These are phyloP conservation scores for Ceratobasidium sp. DNA, from an alignment of 1,284 basidiomycete species.

Conservation along the genomic window DNA sequence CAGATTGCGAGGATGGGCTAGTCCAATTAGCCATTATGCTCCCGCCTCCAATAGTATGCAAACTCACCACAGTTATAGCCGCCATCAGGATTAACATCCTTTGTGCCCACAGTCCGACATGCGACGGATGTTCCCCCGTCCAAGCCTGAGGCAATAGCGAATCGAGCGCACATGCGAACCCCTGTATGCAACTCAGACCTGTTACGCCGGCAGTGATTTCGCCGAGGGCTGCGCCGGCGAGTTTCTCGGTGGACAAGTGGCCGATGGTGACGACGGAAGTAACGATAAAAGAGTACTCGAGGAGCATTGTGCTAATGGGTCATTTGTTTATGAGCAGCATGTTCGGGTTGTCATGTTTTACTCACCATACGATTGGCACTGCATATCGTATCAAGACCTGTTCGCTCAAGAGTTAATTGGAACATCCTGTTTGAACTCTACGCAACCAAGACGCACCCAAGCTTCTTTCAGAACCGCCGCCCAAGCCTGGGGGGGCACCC, in stretches of 20 bases:
- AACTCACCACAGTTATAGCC: conserved; percentile 69
- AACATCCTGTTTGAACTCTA: background rate
- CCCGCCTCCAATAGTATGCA: conserved; percentile 44
- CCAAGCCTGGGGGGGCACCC: background rate
- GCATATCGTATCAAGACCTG: conserved; percentile 72
- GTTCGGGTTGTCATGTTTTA: conserved; percentile 46
- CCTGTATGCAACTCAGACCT: conserved; percentile 82
- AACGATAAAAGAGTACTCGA: conserved; percentile 80
- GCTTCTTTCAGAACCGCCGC: conserved; percentile 20
- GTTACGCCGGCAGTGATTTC: conserved; percentile 86
- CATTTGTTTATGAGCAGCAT: background rate
- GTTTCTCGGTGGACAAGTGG: conserved; percentile 82
- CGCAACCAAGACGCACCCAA: conserved; percentile 14
- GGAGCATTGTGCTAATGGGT: conserved; percentile 71
- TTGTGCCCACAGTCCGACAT: conserved; percentile 92
- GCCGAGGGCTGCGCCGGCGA: conserved; percentile 85
- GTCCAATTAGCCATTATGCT: too few relatives aligned
- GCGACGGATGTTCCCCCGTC: conserved; percentile 84
- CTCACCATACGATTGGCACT: conserved; percentile 74
- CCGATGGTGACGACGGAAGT: conserved; percentile 85
- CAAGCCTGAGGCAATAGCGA: conserved; percentile 93
- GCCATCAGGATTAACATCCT: conserved; percentile 82
- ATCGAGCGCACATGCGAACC: conserved; percentile 87
- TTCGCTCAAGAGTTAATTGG: background rate
- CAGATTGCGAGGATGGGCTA: conserved; percentile 76